Percentiles rank a stretch among this genome's conserved stretches.
Conservation (phyloP, 2,329 filamentous ascomycete genomes). For the Celoporthe dispersa region DNA sequence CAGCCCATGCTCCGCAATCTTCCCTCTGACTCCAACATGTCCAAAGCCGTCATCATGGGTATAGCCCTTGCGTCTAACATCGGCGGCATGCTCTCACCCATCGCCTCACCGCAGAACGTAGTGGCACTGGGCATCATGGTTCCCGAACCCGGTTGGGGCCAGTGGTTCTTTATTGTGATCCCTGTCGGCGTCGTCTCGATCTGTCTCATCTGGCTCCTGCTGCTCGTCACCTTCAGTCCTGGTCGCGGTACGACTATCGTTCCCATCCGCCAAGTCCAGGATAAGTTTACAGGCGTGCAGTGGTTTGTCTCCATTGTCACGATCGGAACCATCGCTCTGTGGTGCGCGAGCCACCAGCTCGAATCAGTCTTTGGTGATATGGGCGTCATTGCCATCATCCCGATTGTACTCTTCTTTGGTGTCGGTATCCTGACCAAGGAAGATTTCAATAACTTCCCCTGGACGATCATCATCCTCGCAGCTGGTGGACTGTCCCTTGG, state of each 20-base stretch:
- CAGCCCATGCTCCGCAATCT: conserved; percentile 93
- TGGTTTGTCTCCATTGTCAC: conserved; percentile 92
- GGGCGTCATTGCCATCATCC: conserved; percentile 97
- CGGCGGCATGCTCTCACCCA: conserved; percentile 93
- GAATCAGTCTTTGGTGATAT: conserved; percentile 92
- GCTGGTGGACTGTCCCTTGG: conserved; percentile 91
- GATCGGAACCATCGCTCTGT: conserved; percentile 81
- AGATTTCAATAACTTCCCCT: conserved; percentile 99
- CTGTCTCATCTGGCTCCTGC: conserved; percentile 83
- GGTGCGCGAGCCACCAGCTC: conserved; percentile 91
- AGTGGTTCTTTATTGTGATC: conserved; percentile 96
- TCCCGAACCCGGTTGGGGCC: conserved; percentile 87
- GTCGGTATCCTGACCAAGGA: conserved; percentile 96
- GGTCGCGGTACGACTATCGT: conserved; percentile 86
- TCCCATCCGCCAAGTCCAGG: conserved; percentile 86
- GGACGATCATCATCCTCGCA: conserved; percentile 99
- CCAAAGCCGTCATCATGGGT: conserved; percentile 91
- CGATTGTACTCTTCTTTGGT: conserved; percentile 94
- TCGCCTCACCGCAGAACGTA: conserved; percentile 96
- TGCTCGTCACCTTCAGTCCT: conserved; percentile 84
- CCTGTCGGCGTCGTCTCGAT: conserved; percentile 92
- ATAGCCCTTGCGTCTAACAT: conserved; percentile 96
- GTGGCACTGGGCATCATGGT: conserved; percentile 96
- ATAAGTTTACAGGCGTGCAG: conserved; percentile 85
- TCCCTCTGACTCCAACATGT: conserved; percentile 87